phyloP scores from a whole-genome alignment of 208 protist species.

The Leishmania tarentolae region DNA sequence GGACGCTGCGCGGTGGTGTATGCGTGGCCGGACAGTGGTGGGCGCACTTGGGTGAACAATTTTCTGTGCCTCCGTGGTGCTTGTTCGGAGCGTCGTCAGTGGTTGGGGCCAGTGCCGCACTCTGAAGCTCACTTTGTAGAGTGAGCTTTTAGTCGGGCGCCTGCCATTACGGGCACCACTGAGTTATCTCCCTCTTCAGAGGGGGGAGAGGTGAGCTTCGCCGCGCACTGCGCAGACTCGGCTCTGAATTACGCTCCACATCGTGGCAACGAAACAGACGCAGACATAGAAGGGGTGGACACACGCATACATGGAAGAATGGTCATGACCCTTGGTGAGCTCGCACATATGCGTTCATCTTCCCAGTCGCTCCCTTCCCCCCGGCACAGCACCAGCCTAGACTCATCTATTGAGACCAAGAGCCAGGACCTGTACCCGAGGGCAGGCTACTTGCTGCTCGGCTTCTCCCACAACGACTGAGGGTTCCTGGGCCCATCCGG shows the following conservation, averaged over 20 bases:
- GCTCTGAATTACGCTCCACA: neutral
- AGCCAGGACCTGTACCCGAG: neutral
- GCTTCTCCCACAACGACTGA: neutral
- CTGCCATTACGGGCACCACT: too few species aligned
- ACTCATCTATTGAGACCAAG: neutral
- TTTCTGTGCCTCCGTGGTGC: neutral
- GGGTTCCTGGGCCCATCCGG: neutral
- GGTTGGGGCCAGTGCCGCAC: too few species aligned
- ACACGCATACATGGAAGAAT: neutral
- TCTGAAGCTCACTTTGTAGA: too few species aligned
- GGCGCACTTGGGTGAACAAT: too few species aligned
- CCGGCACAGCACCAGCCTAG: neutral
- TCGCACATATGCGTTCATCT: neutral
- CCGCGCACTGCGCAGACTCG: neutral
- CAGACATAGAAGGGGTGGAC: neutral
- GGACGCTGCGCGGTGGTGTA: neutral
- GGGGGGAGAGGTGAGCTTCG: neutral
- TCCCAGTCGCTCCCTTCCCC: neutral
- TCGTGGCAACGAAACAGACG: neutral
- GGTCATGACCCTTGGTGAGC: neutral
- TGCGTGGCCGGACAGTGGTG: neutral
- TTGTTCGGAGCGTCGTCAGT: neutral
- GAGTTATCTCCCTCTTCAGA: too few species aligned
- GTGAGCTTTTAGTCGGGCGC: too few species aligned
- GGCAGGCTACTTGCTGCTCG: neutral